These are phyloP conservation scores for Plasmodium reichenowi DNA, from an alignment of 169 alveolate species.

Conservation along the genomic window DNA sequence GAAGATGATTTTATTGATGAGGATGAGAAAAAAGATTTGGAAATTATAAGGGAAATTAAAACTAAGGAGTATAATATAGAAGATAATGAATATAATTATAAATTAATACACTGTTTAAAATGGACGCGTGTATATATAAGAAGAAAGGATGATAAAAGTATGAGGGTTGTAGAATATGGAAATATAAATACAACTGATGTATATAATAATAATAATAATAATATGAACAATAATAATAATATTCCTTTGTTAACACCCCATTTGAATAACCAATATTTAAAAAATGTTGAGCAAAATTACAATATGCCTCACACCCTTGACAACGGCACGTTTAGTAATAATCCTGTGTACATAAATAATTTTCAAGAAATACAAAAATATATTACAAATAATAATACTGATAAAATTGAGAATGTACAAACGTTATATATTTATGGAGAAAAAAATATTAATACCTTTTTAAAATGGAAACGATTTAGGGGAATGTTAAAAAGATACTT, in stretches of 20 bases:
- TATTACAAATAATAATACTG: constrained; percentile 10
- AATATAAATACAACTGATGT: neutral
- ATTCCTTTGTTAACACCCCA: neutral
- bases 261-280: neutral
- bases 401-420: constrained; percentile 27
- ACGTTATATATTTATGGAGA: constrained; percentile 72
- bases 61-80: constrained; percentile 27
- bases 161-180: neutral
- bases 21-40: constrained; percentile 58
- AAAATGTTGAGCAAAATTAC: neutral
- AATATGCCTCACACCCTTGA: neutral
- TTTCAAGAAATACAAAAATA: constrained; percentile 22
- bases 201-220: neutral
- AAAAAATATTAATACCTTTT: constrained; percentile 54
- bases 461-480: constrained; percentile 61
- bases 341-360: constrained; percentile 9
- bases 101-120: constrained; percentile 44
- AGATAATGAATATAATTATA: constrained; percentile 53
- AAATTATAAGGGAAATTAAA: constrained; percentile 66
- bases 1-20: constrained; percentile 34
- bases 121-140: constrained; percentile 59
- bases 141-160: neutral
- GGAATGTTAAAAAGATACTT: constrained; percentile 41
- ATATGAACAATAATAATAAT: neutral
- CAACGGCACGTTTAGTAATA: neutral